These are phyloP conservation scores for Pisolithus sp. DNA, from an alignment of 768 basidiomycete genomes.

Conservation along the genomic window DNA sequence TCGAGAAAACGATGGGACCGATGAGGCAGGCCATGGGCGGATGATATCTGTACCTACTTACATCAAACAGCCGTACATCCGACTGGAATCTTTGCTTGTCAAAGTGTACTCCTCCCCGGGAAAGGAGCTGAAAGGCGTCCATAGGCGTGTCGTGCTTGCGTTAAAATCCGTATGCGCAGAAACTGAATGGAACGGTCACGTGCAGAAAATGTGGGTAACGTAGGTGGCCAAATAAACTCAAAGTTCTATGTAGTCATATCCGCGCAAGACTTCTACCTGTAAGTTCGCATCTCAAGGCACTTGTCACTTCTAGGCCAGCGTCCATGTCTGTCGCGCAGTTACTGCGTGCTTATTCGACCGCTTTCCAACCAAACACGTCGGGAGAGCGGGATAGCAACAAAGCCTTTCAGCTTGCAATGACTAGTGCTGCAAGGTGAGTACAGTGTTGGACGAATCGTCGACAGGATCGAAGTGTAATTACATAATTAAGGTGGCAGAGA, in stretches of 20 bases:
- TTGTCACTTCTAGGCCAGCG: no score
- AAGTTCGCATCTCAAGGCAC: no score
- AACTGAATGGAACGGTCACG: neutral
- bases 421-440: no score
- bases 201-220: neutral
- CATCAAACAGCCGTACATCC: constrained; percentile 69
- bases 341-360: no score
- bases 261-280: no score
- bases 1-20: constrained; percentile 2
- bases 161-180: neutral
- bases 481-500: neutral
- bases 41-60: constrained; percentile 23
- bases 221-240: neutral
- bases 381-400: no score
- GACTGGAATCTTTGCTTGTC: constrained; percentile 67
- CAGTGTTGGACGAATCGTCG: neutral
- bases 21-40: neutral
- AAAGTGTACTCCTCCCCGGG: constrained; percentile 78
- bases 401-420: no score
- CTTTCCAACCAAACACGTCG: no score
- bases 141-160: constrained; percentile 27
- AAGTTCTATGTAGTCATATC: no score
- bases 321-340: no score
- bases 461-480: neutral
- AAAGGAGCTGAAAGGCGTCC: constrained; percentile 88